Percentiles rank a stretch among this genome's conserved stretches.
phyloP scores from a whole-genome alignment of 805 yeast species.

The Saturnispora dispora region DNA sequence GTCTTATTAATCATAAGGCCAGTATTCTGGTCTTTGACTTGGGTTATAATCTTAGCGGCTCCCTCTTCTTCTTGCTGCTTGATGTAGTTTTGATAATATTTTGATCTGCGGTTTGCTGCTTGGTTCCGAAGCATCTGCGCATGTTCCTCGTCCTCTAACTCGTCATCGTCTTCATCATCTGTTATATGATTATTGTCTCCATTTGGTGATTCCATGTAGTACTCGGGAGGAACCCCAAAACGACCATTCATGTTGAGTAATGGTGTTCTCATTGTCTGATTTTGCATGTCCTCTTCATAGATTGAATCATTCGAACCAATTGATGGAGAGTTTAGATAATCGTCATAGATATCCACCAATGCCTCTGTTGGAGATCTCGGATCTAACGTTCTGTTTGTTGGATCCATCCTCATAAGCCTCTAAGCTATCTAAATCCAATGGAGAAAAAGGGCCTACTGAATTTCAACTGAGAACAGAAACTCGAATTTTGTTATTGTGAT shows the following conservation, averaged over 20 bases:
- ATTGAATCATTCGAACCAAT: constrained; percentile 5
- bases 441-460: not conserved
- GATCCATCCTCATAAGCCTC: not conserved
- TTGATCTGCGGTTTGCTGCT: constrained; percentile 1
- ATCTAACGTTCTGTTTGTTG: constrained; percentile 7
- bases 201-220: constrained; percentile 1
- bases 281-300: constrained; percentile 4
- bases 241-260: constrained; percentile 7
- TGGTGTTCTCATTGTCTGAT: constrained; percentile 3
- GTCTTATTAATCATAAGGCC: constrained; percentile 46
- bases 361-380: constrained; percentile 9
- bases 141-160: not conserved
- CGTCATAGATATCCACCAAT: constrained; percentile 22
- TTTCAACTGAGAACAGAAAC: not conserved
- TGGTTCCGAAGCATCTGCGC: not conserved
- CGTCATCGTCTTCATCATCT: constrained; percentile 2
- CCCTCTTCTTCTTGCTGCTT: constrained; percentile 35
- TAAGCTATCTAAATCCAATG: not conserved
- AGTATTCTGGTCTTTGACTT: constrained; percentile 30
- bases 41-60: constrained; percentile 46
- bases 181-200: not conserved
- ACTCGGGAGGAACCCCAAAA: constrained; percentile 8
- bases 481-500: not conserved
- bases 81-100: not conserved
- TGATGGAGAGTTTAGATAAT: constrained; percentile 17